These are phyloP conservation scores for Daldinia grandis DNA, from an alignment of 495 filamentous ascomycete species.

Conservation along the genomic window DNA sequence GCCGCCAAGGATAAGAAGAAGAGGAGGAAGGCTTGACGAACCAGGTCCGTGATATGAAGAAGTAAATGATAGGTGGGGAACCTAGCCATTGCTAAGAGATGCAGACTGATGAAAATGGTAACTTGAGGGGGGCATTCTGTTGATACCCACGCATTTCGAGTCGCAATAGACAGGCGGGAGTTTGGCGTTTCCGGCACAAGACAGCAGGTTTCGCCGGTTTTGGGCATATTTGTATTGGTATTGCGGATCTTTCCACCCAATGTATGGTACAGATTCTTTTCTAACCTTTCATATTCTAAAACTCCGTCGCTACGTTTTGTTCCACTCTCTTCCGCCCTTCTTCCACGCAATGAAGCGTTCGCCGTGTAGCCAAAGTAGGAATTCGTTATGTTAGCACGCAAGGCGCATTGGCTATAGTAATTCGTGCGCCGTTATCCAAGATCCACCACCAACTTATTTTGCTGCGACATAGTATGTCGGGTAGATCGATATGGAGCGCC, in stretches of 20 bases:
- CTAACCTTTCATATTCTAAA: slow-evolving; percentile 23
- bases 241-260: slow-evolving; percentile 26
- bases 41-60: background rate
- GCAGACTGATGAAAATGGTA: background rate
- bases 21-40: slow-evolving; percentile 69
- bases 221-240: slow-evolving; percentile 32
- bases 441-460: slow-evolving; percentile 6
- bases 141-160: slow-evolving; percentile 37
- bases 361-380: slow-evolving; percentile 15
- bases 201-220: background rate
- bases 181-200: slow-evolving; percentile 25
- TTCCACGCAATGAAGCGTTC: slow-evolving; percentile 9
- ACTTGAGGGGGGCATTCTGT: slow-evolving; percentile 15
- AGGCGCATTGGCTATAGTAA: slow-evolving; percentile 10
- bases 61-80: background rate
- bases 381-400: slow-evolving; percentile 22
- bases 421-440: slow-evolving; percentile 2
- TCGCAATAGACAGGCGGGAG: slow-evolving; percentile 23
- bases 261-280: slow-evolving; percentile 37
- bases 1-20: slow-evolving; percentile 67
- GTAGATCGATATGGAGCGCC: background rate
- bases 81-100: background rate
- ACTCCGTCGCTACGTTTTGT: slow-evolving; percentile 17
- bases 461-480: background rate
- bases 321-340: slow-evolving; percentile 2